phyloP scores from a whole-genome alignment of 2,329 filamentous ascomycete genomes.

The Neopestalotiopsis clavispora region DNA sequence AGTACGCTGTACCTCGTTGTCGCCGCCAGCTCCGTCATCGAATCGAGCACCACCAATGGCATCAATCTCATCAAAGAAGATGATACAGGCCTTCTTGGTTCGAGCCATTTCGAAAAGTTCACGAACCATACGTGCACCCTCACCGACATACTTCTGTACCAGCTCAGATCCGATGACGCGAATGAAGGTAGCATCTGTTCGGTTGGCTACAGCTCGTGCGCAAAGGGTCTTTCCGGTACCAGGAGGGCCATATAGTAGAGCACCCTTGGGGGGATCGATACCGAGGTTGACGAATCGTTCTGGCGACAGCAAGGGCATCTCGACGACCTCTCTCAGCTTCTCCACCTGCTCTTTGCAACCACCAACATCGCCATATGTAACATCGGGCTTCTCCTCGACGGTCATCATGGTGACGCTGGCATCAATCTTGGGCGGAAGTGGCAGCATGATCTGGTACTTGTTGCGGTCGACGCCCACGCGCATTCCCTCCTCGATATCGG shows the following conservation, averaged over 20 bases:
- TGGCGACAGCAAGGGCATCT: slow-evolving; percentile 95
- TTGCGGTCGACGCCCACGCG: slow-evolving; percentile 96
- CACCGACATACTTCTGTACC: slow-evolving; percentile 98
- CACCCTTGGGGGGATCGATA: slow-evolving; percentile 97
- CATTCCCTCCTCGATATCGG: slow-evolving; percentile 99
- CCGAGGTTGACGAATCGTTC: slow-evolving; percentile 98
- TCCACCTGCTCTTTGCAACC: slow-evolving; percentile 99
- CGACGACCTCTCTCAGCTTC: slow-evolving; percentile 97
- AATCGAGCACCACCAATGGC: slow-evolving; percentile 95
- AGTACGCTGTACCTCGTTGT: slow-evolving; percentile 97
- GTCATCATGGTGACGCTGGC: slow-evolving; percentile 99
- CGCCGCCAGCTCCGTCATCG: slow-evolving; percentile 93
- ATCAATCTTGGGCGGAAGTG: slow-evolving; percentile 96
- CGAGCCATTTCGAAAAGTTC: slow-evolving; percentile 99
- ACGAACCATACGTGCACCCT: slow-evolving; percentile 97
- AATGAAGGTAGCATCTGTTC: slow-evolving; percentile 98
- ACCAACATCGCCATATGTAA: slow-evolving; percentile 98
- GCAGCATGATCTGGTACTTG: slow-evolving; percentile 98
- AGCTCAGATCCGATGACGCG: slow-evolving; percentile 97
- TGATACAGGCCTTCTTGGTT: slow-evolving; percentile 99
- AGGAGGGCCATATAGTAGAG: slow-evolving; percentile 92
- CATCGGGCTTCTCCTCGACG: slow-evolving; percentile 98
- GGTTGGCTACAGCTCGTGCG: slow-evolving; percentile 94
- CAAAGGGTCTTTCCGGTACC: slow-evolving; percentile 99
- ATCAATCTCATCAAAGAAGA: slow-evolving; percentile 99